Evolutionary conservation across 179 eudicot genomes (phyloP).

Genomic region (Nepenthes alata): DNA sequence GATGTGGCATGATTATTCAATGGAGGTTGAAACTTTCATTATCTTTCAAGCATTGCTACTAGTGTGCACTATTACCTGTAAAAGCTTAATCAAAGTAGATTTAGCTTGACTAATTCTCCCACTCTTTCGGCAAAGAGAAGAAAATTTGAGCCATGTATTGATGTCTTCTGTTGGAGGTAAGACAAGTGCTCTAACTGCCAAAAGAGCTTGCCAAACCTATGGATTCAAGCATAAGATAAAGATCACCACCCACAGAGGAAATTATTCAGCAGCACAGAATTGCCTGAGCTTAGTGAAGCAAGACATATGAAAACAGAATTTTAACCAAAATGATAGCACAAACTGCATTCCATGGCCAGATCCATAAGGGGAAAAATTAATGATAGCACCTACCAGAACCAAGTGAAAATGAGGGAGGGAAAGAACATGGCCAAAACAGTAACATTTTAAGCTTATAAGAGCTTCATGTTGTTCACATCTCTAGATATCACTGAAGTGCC

Average conservation of each 20-base stretch:
- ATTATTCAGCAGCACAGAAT: background rate
- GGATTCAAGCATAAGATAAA: slow-evolving; percentile 4
- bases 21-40: background rate
- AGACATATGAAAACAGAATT: background rate
- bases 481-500: too few species aligned
- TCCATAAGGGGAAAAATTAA: too few species aligned
- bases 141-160: slow-evolving; percentile 93
- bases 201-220: slow-evolving; percentile 93
- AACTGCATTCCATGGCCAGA: too few species aligned
- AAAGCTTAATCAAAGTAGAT: slow-evolving; percentile 74
- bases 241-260: background rate
- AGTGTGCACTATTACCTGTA: slow-evolving; percentile 47
- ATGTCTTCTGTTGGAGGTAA: slow-evolving; percentile 86
- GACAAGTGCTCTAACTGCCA: slow-evolving; percentile 85
- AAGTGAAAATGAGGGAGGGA: background rate
- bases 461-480: too few species aligned
- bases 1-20: background rate
- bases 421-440: background rate
- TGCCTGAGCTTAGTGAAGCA: background rate
- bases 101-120: slow-evolving; percentile 83
- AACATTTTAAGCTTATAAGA: too few species aligned
- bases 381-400: too few species aligned
- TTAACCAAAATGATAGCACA: background rate
- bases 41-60: background rate
- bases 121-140: slow-evolving; percentile 82